These are phyloP conservation scores for Hypericum perforatum DNA, from an alignment of 345 rosid genomes.

Conservation along the genomic window DNA sequence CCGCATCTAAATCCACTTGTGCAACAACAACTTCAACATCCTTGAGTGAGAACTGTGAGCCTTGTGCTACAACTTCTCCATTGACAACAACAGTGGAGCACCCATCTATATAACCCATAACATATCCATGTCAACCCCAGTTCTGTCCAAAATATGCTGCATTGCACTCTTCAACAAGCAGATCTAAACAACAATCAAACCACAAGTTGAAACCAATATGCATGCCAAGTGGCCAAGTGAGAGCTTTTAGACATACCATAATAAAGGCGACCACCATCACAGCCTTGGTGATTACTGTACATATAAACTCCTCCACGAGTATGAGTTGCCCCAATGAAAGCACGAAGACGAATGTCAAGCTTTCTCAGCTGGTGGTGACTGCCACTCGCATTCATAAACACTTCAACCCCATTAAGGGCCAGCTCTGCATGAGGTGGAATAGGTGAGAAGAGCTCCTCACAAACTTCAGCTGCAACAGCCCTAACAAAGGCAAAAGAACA, in stretches of 20 bases:
- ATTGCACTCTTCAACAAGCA: neutral
- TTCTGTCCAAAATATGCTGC: too few relatives aligned
- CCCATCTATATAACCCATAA: constrained; percentile 46
- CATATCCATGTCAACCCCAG: neutral
- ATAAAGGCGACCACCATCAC: constrained; percentile 91
- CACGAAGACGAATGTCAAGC: constrained; percentile 61
- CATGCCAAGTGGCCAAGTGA: neutral
- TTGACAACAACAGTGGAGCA: constrained; percentile 76
- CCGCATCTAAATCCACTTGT: constrained; percentile 90
- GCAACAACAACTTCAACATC: constrained; percentile 88
- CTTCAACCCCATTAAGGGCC: constrained; percentile 89
- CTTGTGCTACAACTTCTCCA: constrained; percentile 78
- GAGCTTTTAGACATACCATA: constrained; percentile 39
- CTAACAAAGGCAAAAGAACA: constrained; percentile 22
- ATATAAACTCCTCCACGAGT: constrained; percentile 88
- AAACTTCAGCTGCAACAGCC: constrained; percentile 90
- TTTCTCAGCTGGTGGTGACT: constrained; percentile 88
- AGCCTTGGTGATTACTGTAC: constrained; percentile 97
- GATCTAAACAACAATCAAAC: neutral
- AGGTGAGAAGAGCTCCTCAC: constrained; percentile 84
- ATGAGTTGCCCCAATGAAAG: constrained; percentile 74
- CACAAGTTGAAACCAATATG: too few relatives aligned
- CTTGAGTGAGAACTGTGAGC: constrained; percentile 84
- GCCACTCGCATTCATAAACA: constrained; percentile 96
- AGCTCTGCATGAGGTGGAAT: constrained; percentile 92